A percentile compares a stretch with the other conserved stretches of the same genome.
These are phyloP conservation scores for Triangularia setosa DNA, from an alignment of 2,329 filamentous ascomycete species.

Conservation along the genomic window DNA sequence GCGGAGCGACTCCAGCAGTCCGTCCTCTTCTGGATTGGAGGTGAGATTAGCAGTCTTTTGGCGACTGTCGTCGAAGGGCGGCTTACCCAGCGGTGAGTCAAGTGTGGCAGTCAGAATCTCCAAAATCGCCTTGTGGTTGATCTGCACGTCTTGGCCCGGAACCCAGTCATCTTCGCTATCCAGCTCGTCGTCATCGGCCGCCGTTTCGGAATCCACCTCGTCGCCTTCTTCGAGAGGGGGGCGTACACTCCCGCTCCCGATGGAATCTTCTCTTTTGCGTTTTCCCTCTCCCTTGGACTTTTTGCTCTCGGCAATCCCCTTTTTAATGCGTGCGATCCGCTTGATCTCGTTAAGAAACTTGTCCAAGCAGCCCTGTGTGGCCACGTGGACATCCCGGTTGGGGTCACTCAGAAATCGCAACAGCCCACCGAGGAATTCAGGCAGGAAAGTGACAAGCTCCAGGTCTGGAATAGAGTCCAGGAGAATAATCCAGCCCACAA, in stretches of 20 bases:
- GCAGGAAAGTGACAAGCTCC: constrained; percentile 87
- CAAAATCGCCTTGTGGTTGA: constrained; percentile 87
- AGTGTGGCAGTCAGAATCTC: constrained; percentile 89
- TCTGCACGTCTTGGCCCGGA: constrained; percentile 91
- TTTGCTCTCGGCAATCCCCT: constrained; percentile 82
- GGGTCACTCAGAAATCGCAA: constrained; percentile 89
- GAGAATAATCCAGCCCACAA: constrained; percentile 93
- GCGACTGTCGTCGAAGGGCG: constrained; percentile 4
- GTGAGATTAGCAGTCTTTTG: constrained; percentile 20
- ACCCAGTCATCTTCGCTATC: constrained; percentile 90
- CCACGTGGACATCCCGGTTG: constrained; percentile 90
- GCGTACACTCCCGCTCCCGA: constrained; percentile 61
- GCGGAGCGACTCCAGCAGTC: constrained; percentile 81
- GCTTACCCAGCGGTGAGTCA: constrained; percentile 70
- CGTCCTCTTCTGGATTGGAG: constrained; percentile 68
- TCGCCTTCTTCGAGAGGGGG: constrained; percentile 58
- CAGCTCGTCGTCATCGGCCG: constrained; percentile 55
- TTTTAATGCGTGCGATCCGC: constrained; percentile 87
- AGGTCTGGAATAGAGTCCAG: constrained; percentile 95
- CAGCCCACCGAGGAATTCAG: constrained; percentile 84
- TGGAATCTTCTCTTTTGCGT: constrained; percentile 64
- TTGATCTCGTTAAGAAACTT: constrained; percentile 92
- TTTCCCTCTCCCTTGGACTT: constrained; percentile 65
- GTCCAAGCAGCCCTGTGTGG: constrained; percentile 83
- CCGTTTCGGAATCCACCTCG: constrained; percentile 54